Percentiles rank a stretch among this genome's conserved stretches.
These are phyloP conservation scores for Xylariaceae sp. DNA, from an alignment of 2,329 filamentous ascomycete species.

Conservation along the genomic window DNA sequence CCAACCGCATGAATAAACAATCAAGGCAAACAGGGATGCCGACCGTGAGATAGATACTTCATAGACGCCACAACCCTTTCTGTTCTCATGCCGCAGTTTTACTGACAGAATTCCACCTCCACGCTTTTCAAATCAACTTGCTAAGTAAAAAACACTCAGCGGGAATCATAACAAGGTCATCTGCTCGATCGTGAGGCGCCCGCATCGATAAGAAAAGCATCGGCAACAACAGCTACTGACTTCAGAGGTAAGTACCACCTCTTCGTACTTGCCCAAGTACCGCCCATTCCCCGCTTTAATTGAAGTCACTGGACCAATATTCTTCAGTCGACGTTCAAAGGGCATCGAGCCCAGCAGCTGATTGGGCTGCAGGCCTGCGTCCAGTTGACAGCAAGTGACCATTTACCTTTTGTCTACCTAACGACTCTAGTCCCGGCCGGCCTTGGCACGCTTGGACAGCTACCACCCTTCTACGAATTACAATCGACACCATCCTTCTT, in stretches of 20 bases:
- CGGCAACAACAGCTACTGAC: neutral
- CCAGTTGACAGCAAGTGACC: neutral
- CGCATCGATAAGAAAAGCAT: conserved; percentile 2
- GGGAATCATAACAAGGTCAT: neutral
- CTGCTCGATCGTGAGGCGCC: neutral
- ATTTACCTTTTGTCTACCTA: neutral
- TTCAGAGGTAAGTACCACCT: neutral
- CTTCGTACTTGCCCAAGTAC: neutral
- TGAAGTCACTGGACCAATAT: conserved; percentile 5
- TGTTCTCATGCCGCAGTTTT: too few relatives aligned
- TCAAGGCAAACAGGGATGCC: neutral
- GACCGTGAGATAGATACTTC: neutral
- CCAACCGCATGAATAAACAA: conserved; percentile 10
- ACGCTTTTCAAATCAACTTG: neutral
- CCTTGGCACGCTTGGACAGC: neutral
- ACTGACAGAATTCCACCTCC: too few relatives aligned
- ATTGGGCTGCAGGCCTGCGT: conserved; percentile 2
- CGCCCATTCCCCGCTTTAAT: neutral
- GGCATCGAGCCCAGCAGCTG: conserved; percentile 1
- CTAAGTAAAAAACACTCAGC: neutral
- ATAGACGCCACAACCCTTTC: too few relatives aligned
- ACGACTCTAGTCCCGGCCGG: neutral
- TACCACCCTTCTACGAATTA: neutral
- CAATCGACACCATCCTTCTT: too few relatives aligned
- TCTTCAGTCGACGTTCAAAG: neutral